Evolutionary conservation across 371 early-diverging fungal species (phyloP), one percentile per base, ranked within the genome.

Genomic region (Cokeromyces recurvatus): DNA sequence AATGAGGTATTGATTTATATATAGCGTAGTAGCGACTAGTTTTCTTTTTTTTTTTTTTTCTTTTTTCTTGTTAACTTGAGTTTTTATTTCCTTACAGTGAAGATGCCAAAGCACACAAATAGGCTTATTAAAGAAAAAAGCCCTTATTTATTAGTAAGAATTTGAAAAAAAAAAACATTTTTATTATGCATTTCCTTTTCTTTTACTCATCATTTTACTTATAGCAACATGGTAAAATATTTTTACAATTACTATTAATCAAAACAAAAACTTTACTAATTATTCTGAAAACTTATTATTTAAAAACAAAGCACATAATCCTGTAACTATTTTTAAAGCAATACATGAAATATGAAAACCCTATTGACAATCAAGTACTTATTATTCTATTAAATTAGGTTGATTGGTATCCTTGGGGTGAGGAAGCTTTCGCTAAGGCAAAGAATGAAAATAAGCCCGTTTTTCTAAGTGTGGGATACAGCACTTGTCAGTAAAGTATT

Each of bases 331-430:
- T 29, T 21, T 2, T 14, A 15, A 7, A n/a, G n/a, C n/a, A n/a
- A n/a, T n/a, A n/a, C n/a, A n/a, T n/a, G n/a, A n/a, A n/a, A n/a
- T n/a, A n/a, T n/a, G n/a, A n/a, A n/a, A n/a, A n/a, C n/a, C n/a
- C n/a, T n/a, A n/a, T n/a, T n/a, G n/a, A n/a, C n/a, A n/a, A n/a
- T n/a, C n/a, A n/a, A n/a, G n/a, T n/a, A n/a, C n/a, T n/a, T n/a
- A n/a, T n/a, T n/a, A n/a, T n/a, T n/a, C n/a, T n/a, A n/a, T n/a
- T n/a, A n/a, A n/a, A n/a, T n/a, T 20, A 74, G 57, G 82, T 86
- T 10, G 81, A 86, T 54, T 86, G 86, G 86, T 82, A 70, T 63
- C 84, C 86, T 22, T 86, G 86, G 86, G 74, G 81, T 4, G 64
- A 80, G 55, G 82, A 82, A 53, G 86, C 86, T 3, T 83, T 86